Evolutionary conservation across 2,329 filamentous ascomycete species (phyloP).

Genomic region (Nannizzia gypsea): DNA sequence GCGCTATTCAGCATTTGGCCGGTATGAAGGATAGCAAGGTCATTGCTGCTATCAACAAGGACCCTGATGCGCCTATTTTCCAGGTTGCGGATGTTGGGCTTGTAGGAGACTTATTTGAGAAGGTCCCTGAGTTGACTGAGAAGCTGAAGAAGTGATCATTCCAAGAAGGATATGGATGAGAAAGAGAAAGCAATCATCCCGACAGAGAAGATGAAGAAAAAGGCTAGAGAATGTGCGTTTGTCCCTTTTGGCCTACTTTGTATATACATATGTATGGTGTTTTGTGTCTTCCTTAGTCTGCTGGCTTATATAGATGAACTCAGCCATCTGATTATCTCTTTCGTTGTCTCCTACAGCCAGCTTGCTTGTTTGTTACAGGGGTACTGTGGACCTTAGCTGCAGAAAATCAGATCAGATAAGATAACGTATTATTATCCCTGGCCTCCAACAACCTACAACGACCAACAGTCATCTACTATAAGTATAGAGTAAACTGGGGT

Average conservation of each 20-base stretch:
- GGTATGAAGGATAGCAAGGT: slow-evolving; percentile 99
- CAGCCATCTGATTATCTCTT: background rate
- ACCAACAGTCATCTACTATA: no score
- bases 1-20: slow-evolving; percentile 93
- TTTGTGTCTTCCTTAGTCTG: background rate
- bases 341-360: no score
- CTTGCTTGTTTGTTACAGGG: no score
- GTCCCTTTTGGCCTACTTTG: background rate
- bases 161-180: background rate
- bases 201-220: background rate
- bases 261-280: background rate
- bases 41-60: slow-evolving; percentile 98
- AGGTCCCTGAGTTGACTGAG: slow-evolving; percentile 89
- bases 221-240: background rate
- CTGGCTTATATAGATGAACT: slow-evolving; percentile 2
- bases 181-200: no score
- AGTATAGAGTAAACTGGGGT: no score
- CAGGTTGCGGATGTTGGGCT: slow-evolving; percentile 93
- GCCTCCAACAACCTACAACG: no score
- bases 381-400: no score
- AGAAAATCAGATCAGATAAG: no score
- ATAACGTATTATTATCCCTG: no score
- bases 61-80: slow-evolving; percentile 93
- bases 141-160: slow-evolving; percentile 57
- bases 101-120: slow-evolving; percentile 90